phyloP scores from a whole-genome alignment of 164 flowering plant species.

The Echeveria elegans region DNA sequence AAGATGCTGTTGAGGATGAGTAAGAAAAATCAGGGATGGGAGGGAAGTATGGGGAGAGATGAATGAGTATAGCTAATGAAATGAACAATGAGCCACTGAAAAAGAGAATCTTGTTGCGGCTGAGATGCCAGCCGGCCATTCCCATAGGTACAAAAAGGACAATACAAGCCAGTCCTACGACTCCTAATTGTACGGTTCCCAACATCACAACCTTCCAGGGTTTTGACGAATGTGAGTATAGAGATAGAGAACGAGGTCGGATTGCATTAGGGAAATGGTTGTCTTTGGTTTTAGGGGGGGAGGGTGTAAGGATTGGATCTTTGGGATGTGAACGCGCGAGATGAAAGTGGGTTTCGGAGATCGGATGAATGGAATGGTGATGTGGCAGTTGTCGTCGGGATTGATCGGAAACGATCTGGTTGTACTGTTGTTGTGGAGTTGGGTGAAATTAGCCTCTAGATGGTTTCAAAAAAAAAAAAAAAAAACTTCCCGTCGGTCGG shows the following conservation, averaged over 20 bases:
- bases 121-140: constrained; percentile 90
- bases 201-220: constrained; percentile 14
- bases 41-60: constrained; percentile 83
- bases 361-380: not conserved
- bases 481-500: too few relatives aligned
- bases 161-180: constrained; percentile 53
- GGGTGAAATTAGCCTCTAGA: not conserved
- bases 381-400: too few relatives aligned
- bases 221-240: not conserved
- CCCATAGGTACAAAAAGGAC: constrained; percentile 86
- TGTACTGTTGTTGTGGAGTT: not conserved
- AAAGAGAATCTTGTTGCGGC: constrained; percentile 91
- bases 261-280: not conserved
- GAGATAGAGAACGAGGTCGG: too few relatives aligned
- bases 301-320: not conserved
- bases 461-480: too few relatives aligned
- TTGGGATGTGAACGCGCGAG: not conserved
- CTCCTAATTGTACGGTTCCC: constrained; percentile 50
- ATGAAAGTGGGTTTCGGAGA: not conserved
- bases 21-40: constrained; percentile 30
- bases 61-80: constrained; percentile 79
- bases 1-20: constrained; percentile 18
- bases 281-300: too few relatives aligned
- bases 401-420: not conserved
- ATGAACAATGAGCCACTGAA: constrained; percentile 89